Evolutionary conservation across 2,329 filamentous ascomycete genomes (phyloP).

Genomic region (Huntiella moniliformis): DNA sequence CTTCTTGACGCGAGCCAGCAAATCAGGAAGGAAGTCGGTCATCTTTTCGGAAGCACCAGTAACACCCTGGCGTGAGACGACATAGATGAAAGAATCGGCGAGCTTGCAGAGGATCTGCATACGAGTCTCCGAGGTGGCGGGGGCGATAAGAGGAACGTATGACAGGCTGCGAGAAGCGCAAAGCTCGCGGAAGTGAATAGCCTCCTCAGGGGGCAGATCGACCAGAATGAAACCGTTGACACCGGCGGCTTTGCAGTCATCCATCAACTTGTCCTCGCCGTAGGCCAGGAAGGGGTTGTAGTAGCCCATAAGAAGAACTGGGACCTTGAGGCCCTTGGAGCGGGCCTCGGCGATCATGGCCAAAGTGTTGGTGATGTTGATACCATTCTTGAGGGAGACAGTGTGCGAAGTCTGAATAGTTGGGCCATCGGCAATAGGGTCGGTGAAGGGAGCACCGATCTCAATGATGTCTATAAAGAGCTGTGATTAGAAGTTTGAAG

Average conservation of each 20-base stretch:
- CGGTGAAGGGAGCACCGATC: constrained; percentile 88
- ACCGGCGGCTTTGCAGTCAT: constrained; percentile 65
- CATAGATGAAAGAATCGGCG: constrained; percentile 96
- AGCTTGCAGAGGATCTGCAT: constrained; percentile 95
- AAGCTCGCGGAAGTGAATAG: constrained; percentile 71
- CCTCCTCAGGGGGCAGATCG: constrained; percentile 89
- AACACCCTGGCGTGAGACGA: constrained; percentile 92
- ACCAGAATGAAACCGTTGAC: constrained; percentile 96
- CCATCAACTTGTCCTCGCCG: constrained; percentile 74
- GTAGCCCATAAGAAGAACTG: constrained; percentile 93
- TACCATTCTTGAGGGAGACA: constrained; percentile 70
- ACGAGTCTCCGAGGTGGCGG: constrained; percentile 74
- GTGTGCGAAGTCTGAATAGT: constrained; percentile 95
- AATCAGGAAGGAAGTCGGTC: constrained; percentile 61
- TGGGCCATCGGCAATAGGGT: constrained; percentile 92
- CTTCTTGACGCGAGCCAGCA: constrained; percentile 71
- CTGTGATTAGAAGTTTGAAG: neutral
- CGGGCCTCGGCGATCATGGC: constrained; percentile 71
- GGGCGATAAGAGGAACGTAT: constrained; percentile 92
- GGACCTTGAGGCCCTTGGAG: constrained; percentile 55
- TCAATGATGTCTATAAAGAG: constrained; percentile 57
- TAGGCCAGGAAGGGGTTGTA: constrained; percentile 93
- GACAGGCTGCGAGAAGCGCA: constrained; percentile 69
- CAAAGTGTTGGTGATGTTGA: constrained; percentile 62
- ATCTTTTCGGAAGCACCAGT: constrained; percentile 76